Conservation (phyloP, 2,329 filamentous ascomycete species). For the Colletotrichum lentis region DNA sequence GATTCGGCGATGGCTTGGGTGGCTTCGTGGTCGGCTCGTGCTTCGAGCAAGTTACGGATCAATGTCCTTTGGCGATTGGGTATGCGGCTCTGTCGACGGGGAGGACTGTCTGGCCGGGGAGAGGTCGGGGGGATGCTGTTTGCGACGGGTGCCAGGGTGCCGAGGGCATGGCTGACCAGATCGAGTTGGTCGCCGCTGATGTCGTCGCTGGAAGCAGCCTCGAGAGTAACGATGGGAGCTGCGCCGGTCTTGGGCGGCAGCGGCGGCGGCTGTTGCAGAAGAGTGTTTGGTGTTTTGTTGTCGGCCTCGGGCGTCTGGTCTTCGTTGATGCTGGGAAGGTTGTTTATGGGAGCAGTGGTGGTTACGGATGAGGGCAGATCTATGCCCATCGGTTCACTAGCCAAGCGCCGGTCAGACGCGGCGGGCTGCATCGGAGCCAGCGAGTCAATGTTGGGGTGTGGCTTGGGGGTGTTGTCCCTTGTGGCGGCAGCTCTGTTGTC, state of each 20-base stretch:
- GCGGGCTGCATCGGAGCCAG: slow-evolving; percentile 33
- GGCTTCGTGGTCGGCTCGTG: slow-evolving; percentile 49
- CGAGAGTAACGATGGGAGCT: slow-evolving; percentile 19
- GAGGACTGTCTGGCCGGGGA: slow-evolving; percentile 42
- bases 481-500: slow-evolving; percentile 17
- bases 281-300: slow-evolving; percentile 9
- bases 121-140: slow-evolving; percentile 32
- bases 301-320: slow-evolving; percentile 27
- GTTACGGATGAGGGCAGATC: slow-evolving; percentile 47
- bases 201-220: slow-evolving; percentile 13
- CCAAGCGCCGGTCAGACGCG: slow-evolving; percentile 35
- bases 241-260: slow-evolving; percentile 10
- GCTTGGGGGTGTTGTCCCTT: slow-evolving; percentile 33
- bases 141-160: slow-evolving; percentile 32
- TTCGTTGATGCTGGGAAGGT: slow-evolving; percentile 38
- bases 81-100: slow-evolving; percentile 56
- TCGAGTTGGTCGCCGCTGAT: slow-evolving; percentile 31
- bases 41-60: slow-evolving; percentile 63
- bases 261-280: not conserved
- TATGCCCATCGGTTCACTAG: slow-evolving; percentile 43
- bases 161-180: slow-evolving; percentile 35
- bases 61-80: slow-evolving; percentile 55
- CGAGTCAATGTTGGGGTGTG: slow-evolving; percentile 29
- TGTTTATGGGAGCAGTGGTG: slow-evolving; percentile 42
- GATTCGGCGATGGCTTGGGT: slow-evolving; percentile 51